phyloP scores from a whole-genome alignment of 75 land plant genomes.

The Selaginella moellendorffii region DNA sequence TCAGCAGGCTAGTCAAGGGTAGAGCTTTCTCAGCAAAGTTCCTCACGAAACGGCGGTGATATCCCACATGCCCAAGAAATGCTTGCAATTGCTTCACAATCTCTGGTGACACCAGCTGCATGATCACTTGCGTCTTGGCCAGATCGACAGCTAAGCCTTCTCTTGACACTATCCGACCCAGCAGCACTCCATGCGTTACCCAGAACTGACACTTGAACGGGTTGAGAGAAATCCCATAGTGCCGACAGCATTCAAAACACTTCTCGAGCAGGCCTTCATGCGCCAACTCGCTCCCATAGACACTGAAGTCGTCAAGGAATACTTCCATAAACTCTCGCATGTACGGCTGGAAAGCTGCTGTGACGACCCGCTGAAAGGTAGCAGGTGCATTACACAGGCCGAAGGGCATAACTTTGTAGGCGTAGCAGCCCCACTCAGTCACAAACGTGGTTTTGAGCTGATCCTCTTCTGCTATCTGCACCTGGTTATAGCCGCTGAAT shows the following conservation, averaged over 20 bases:
- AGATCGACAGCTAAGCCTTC: slow-evolving; percentile 11
- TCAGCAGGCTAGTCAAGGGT: slow-evolving; percentile 16
- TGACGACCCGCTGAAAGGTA: not conserved
- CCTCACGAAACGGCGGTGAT: slow-evolving; percentile 9
- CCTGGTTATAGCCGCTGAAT: not conserved
- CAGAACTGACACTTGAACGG: not conserved
- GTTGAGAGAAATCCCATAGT: not conserved
- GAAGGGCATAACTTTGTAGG: slow-evolving; percentile 8
- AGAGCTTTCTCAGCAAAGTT: slow-evolving; percentile 1
- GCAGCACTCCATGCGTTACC: slow-evolving; percentile 6
- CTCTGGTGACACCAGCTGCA: slow-evolving; percentile 3
- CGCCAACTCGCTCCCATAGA: not conserved
- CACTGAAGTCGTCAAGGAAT: slow-evolving; percentile 2
- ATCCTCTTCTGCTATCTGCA: not conserved
- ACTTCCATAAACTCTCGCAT: not conserved
- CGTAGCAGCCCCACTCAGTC: not conserved
- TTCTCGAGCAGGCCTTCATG: not conserved
- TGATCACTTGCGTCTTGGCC: slow-evolving; percentile 11
- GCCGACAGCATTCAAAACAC: not conserved
- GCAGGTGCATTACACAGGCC: not conserved
- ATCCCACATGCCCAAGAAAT: slow-evolving; percentile 19
- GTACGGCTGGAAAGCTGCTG: not conserved
- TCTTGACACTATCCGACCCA: slow-evolving; percentile 9
- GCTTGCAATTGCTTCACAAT: not conserved
- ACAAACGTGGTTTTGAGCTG: not conserved